Conservation (phyloP, 306 rosid genomes). For the Fragaria iinumae region DNA sequence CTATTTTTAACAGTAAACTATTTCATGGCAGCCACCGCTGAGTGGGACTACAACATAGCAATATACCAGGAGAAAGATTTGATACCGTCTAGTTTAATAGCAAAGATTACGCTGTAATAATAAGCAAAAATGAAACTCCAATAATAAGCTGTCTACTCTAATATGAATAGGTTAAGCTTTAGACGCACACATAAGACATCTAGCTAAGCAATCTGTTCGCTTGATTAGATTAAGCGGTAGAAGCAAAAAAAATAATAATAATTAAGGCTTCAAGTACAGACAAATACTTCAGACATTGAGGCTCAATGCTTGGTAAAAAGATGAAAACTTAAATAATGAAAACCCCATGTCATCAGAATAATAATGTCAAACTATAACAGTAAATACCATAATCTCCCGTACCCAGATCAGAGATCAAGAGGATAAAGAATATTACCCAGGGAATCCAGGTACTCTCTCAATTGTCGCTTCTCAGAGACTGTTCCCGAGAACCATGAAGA, state of each 20-base stretch:
- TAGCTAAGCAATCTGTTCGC: background rate
- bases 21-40: background rate
- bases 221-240: background rate
- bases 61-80: background rate
- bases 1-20: background rate
- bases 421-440: slow-evolving; percentile 42
- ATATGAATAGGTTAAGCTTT: background rate
- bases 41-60: background rate
- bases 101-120: no score
- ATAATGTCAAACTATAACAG: background rate
- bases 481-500: slow-evolving; percentile 90
- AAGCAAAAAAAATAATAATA: background rate
- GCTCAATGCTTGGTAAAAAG: background rate
- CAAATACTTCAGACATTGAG: background rate
- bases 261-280: background rate
- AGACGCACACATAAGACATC: background rate
- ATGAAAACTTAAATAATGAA: background rate
- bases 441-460: slow-evolving; percentile 67
- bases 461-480: slow-evolving; percentile 46
- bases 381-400: background rate
- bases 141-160: background rate
- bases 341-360: background rate
- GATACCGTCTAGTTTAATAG: background rate
- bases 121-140: background rate
- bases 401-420: slow-evolving; percentile 2